Evolutionary conservation across 768 basidiomycete species (phyloP).

Genomic region (Termitomyces sp.): DNA sequence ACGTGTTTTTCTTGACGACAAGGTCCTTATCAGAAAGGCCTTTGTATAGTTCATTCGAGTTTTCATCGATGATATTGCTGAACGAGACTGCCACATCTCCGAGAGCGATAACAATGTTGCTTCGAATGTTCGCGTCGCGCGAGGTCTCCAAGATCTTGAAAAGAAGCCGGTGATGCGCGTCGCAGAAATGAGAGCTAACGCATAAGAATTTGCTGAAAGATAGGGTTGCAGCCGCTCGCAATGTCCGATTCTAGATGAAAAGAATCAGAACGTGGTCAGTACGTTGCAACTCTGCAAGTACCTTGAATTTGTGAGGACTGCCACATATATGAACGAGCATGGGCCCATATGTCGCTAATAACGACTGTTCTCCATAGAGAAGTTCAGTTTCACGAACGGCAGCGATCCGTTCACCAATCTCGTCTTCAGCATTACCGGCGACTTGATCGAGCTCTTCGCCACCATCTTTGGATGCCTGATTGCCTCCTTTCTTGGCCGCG

Average conservation of each 20-base stretch:
- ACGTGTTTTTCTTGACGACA: constrained; percentile 97
- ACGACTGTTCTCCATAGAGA: constrained; percentile 76
- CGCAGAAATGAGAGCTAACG: constrained; percentile 92
- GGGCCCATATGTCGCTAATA: constrained; percentile 84
- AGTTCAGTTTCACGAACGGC: constrained; percentile 83
- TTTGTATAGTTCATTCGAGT: constrained; percentile 92
- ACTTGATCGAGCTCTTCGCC: constrained; percentile 93
- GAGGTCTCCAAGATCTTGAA: constrained; percentile 95
- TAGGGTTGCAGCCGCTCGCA: constrained; percentile 84
- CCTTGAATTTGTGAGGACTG: constrained; percentile 90
- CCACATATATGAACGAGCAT: constrained; percentile 90
- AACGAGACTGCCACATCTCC: constrained; percentile 99
- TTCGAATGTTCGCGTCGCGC: constrained; percentile 83
- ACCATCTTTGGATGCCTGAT: constrained; percentile 49
- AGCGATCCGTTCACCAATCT: constrained; percentile 91
- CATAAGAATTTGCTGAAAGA: constrained; percentile 96
- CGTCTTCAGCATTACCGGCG: constrained; percentile 96
- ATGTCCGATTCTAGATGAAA: constrained; percentile 65
- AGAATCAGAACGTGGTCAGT: constrained; percentile 5
- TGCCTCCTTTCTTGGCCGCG: constrained; percentile 27
- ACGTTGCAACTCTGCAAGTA: constrained; percentile 27
- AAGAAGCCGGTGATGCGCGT: constrained; percentile 79
- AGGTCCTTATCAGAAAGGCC: constrained; percentile 85
- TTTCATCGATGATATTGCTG: constrained; percentile 95
- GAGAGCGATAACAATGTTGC: constrained; percentile 96